Percentiles rank a stretch among this genome's conserved stretches.
Conservation (phyloP, 2,329 filamentous ascomycete species). For the Samsoniella hepiali region DNA sequence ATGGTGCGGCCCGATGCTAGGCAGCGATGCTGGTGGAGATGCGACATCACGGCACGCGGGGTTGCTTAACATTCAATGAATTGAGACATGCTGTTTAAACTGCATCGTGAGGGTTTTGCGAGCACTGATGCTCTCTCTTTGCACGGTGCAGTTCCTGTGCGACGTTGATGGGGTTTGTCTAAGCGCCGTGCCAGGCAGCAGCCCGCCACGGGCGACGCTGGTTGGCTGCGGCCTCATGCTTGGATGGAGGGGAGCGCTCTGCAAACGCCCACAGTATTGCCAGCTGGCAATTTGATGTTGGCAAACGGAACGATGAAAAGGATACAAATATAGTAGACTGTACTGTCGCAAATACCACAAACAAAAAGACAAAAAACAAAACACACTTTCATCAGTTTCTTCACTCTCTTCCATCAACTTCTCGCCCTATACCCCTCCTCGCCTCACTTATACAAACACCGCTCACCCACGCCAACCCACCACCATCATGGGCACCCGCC, state of each 20-base stretch:
- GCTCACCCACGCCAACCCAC: background rate
- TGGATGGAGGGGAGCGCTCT: background rate
- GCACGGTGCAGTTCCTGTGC: background rate
- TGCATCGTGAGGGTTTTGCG: background rate
- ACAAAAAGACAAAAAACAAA: background rate
- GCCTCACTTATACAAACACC: background rate
- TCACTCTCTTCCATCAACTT: too few relatives aligned
- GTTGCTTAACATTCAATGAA: background rate
- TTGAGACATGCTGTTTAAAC: background rate
- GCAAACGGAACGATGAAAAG: background rate
- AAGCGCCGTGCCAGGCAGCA: conserved; percentile 12
- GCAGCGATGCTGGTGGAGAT: background rate
- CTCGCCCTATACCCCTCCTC: too few relatives aligned
- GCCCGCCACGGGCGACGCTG: background rate
- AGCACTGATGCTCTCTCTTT: background rate
- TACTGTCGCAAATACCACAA: background rate
- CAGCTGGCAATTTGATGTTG: background rate
- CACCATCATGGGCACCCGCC: conserved; percentile 15
- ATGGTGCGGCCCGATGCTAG: background rate
- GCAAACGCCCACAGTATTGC: background rate
- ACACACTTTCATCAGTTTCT: background rate
- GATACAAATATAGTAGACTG: background rate
- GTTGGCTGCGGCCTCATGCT: background rate
- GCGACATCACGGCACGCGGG: too few relatives aligned
- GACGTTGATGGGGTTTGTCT: background rate